Percentiles rank a stretch among this genome's conserved stretches.
phyloP scores from a whole-genome alignment of 345 rosid species.

The Nephelium lappaceum region DNA sequence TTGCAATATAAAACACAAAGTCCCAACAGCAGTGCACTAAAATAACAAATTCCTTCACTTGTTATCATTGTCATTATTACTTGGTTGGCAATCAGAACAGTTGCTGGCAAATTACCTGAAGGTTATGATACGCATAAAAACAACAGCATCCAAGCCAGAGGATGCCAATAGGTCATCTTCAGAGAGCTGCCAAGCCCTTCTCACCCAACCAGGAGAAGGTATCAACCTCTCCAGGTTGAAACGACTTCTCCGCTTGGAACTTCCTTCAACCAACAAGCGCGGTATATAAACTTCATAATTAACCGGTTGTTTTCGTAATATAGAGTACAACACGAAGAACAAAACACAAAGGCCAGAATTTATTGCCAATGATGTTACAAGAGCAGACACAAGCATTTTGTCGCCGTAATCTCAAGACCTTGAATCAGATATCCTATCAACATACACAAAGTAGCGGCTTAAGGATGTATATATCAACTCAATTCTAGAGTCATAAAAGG shows the following conservation, averaged over 20 bases:
- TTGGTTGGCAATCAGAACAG: not conserved
- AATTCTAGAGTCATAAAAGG: not conserved
- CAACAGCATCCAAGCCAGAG: conserved; percentile 85
- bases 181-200: conserved; percentile 67
- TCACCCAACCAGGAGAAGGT: conserved; percentile 88
- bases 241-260: conserved; percentile 47
- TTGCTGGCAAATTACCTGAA: conserved; percentile 56
- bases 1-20: not conserved
- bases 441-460: conserved; percentile 6
- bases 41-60: not conserved
- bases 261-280: conserved; percentile 69
- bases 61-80: not conserved
- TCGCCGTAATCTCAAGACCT: conserved; percentile 23
- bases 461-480: not conserved
- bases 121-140: conserved; percentile 75
- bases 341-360: conserved; percentile 76
- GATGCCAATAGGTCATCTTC: conserved; percentile 65
- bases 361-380: conserved; percentile 84
- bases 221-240: conserved; percentile 74
- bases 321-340: conserved; percentile 69
- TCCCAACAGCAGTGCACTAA: not conserved
- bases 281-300: conserved; percentile 76
- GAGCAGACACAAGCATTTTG: conserved; percentile 89
- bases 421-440: conserved; percentile 10
- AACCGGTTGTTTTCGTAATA: conserved; percentile 77